Evolutionary conservation across 73 alveolate species (phyloP).

Genomic region (Paramecium sexaurelia): DNA sequence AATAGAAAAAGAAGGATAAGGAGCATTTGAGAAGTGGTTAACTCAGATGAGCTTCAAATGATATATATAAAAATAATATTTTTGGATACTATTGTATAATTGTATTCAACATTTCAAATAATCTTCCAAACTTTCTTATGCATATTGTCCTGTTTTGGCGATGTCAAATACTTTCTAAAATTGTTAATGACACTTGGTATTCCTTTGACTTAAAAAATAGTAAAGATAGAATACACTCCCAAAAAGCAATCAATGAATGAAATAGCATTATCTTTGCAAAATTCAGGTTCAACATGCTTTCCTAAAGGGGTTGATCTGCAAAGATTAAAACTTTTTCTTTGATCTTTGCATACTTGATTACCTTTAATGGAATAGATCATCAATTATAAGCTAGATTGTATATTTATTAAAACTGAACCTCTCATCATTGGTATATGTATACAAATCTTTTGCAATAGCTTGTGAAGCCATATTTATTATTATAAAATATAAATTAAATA

Average conservation of each 20-base stretch:
- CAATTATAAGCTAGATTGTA: not conserved
- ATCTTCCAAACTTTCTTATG: constrained; percentile 41
- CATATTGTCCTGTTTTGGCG: constrained; percentile 41
- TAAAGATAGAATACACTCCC: constrained; percentile 46
- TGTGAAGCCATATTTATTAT: constrained; percentile 7
- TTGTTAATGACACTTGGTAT: not conserved
- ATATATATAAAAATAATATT: not conserved
- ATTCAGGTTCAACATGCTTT: constrained; percentile 60
- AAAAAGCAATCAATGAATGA: constrained; percentile 61
- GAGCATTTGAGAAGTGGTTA: constrained; percentile 41
- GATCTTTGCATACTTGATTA: constrained; percentile 58
- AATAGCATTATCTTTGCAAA: constrained; percentile 59
- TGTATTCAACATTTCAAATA: constrained; percentile 29
- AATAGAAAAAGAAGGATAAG: constrained; percentile 27
- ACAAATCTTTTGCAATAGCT: constrained; percentile 30
- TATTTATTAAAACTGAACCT: not conserved
- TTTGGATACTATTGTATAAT: not conserved
- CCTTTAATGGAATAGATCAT: constrained; percentile 61
- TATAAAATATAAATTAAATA: not conserved
- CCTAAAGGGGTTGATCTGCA: constrained; percentile 68
- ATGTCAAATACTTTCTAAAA: constrained; percentile 37
- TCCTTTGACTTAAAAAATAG: constrained; percentile 4
- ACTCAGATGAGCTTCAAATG: constrained; percentile 48
- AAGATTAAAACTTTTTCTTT: constrained; percentile 65
- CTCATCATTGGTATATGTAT: constrained; percentile 37